These are phyloP conservation scores for Aspergillus cristatus DNA, from an alignment of 495 filamentous ascomycete genomes.

Conservation along the genomic window DNA sequence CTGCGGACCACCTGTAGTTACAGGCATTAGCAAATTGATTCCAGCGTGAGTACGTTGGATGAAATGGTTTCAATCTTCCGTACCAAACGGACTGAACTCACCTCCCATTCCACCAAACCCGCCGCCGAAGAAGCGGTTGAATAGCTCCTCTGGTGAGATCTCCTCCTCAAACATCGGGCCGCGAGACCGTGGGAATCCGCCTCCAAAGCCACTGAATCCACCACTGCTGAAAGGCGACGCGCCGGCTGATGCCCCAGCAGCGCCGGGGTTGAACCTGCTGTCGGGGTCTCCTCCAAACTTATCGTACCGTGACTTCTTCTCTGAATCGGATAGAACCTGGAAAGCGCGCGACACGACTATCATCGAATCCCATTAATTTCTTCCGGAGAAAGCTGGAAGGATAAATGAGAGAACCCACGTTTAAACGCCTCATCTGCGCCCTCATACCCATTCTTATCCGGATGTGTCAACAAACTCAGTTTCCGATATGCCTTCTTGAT, in stretches of 20 bases:
- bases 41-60: background rate
- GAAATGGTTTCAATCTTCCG: too few relatives aligned
- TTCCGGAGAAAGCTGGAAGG: background rate
- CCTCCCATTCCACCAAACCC: conserved; percentile 45
- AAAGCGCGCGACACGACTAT: conserved; percentile 91
- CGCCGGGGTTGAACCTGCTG: conserved; percentile 60
- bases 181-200: conserved; percentile 43
- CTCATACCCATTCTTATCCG: conserved; percentile 98
- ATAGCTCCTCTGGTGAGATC: conserved; percentile 93
- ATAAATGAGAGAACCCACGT: conserved; percentile 38
- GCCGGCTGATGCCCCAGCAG: conserved; percentile 29
- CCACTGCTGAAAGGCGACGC: conserved; percentile 47
- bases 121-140: conserved; percentile 85
- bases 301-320: conserved; percentile 84
- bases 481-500: conserved; percentile 98
- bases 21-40: conserved; percentile 18
- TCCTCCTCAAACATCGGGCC: conserved; percentile 71
- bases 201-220: conserved; percentile 49
- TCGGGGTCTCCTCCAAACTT: conserved; percentile 87
- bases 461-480: conserved; percentile 84
- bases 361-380: background rate
- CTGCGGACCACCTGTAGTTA: conserved; percentile 65
- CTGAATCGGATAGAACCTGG: conserved; percentile 83
- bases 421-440: conserved; percentile 97
- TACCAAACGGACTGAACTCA: conserved; percentile 55